Conservation (phyloP, 1,284 basidiomycete genomes). For the Ceratorhiza oryzae-sativae region DNA sequence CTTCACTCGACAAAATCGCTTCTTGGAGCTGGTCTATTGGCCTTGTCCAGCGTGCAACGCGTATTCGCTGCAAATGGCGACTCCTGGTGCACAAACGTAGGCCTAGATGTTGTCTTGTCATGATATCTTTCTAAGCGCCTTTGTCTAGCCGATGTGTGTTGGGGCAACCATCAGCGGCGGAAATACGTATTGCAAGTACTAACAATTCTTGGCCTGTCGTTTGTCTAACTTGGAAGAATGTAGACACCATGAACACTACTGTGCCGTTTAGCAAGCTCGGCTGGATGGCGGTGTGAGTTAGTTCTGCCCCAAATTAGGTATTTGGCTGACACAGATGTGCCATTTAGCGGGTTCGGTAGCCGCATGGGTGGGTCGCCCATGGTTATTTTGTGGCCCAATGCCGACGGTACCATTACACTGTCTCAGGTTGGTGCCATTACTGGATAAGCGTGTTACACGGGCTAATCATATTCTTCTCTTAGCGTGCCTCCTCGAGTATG, state of each 20-base stretch:
- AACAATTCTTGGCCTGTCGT: not conserved
- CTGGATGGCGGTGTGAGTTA: constrained; percentile 41
- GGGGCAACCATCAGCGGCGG: constrained; percentile 6
- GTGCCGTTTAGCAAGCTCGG: constrained; percentile 20
- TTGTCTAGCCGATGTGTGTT: not conserved
- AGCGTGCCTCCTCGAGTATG: constrained; percentile 8
- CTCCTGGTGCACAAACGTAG: constrained; percentile 7
- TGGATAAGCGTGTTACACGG: not conserved
- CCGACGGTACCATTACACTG: constrained; percentile 51
- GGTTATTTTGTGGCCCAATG: constrained; percentile 55
- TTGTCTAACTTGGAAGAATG: not conserved
- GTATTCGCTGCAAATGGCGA: constrained; percentile 24
- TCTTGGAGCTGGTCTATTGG: not conserved
- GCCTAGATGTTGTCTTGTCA: not conserved
- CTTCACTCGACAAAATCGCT: not conserved
- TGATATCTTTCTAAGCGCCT: not conserved
- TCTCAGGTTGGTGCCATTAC: constrained; percentile 46
- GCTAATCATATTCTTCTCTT: not conserved
- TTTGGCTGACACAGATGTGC: not conserved
- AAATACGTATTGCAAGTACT: constrained; percentile 11
- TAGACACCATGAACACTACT: constrained; percentile 38
- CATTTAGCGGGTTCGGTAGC: constrained; percentile 48
- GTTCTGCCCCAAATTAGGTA: not conserved
- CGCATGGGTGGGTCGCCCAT: constrained; percentile 50
- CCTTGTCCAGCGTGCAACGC: not conserved